A percentile compares a stretch with the other conserved stretches of the same genome.
These are phyloP conservation scores for Chaetomium olivaceum DNA, from an alignment of 2,329 filamentous ascomycete species.

Conservation along the genomic window DNA sequence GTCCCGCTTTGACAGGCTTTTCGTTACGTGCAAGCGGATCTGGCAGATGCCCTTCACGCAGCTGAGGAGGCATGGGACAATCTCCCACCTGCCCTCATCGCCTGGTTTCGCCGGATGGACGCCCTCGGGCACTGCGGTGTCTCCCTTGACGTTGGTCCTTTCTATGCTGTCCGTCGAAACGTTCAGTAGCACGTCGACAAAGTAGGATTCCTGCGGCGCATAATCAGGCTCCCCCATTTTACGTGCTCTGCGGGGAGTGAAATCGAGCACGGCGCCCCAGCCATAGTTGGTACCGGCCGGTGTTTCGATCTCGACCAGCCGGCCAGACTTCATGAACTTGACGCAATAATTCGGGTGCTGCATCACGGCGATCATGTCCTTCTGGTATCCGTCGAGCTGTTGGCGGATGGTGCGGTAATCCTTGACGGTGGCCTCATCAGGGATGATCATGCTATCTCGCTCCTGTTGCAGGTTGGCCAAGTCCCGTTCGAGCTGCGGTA, in stretches of 20 bases:
- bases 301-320: conserved; percentile 82
- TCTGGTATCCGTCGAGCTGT: conserved; percentile 77
- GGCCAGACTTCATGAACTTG: conserved; percentile 83
- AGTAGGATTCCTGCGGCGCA: conserved; percentile 72
- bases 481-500: conserved; percentile 80
- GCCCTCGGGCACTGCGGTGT: conserved; percentile 60
- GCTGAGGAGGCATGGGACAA: conserved; percentile 82
- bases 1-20: conserved; percentile 68
- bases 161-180: conserved; percentile 54
- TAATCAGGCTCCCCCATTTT: conserved; percentile 70
- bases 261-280: conserved; percentile 87
- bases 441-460: conserved; percentile 70
- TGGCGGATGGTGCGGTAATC: conserved; percentile 92
- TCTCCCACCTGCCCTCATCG: conserved; percentile 71
- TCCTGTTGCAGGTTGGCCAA: conserved; percentile 76
- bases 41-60: conserved; percentile 84
- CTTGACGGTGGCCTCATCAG: conserved; percentile 84
- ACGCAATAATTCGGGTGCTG: conserved; percentile 86
- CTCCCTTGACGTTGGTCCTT: conserved; percentile 32
- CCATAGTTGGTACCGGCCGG: conserved; percentile 77
- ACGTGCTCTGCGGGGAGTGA: conserved; percentile 62
- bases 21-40: conserved; percentile 78
- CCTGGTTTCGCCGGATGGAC: conserved; percentile 61
- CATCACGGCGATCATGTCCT: conserved; percentile 88
- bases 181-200: conserved; percentile 78